Conservation (phyloP, 2,329 filamentous ascomycete species). For the Pseudocercospora macadamiae region DNA sequence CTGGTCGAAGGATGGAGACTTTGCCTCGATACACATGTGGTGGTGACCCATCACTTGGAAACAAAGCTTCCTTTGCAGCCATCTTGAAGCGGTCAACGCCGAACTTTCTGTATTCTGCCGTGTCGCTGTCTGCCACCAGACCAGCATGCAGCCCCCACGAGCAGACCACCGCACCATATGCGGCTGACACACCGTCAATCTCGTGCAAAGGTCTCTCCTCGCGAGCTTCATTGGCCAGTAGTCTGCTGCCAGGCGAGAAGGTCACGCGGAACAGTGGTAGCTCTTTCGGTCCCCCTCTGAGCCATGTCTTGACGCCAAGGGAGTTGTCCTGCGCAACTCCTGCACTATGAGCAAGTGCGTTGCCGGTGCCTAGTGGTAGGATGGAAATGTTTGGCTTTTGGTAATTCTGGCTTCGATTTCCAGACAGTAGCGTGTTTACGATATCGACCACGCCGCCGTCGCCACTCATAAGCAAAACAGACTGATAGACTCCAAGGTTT, state of each 20-base stretch:
- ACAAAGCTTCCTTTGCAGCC: constrained; percentile 77
- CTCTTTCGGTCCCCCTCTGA: constrained; percentile 38
- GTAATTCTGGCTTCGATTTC: constrained; percentile 50
- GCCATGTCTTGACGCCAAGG: constrained; percentile 45
- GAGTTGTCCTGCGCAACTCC: constrained; percentile 43
- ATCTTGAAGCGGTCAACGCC: constrained; percentile 81
- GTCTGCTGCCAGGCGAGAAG: constrained; percentile 50
- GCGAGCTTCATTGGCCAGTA: constrained; percentile 48
- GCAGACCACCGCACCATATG: constrained; percentile 78
- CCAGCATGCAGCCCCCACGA: constrained; percentile 90
- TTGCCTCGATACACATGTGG: constrained; percentile 62
- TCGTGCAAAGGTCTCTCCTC: constrained; percentile 43
- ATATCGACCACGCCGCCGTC: constrained; percentile 86
- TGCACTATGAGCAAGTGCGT: constrained; percentile 53
- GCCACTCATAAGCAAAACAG: constrained; percentile 78
- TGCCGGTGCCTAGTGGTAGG: constrained; percentile 51
- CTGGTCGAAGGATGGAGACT: constrained; percentile 48
- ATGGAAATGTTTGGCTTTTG: constrained; percentile 60
- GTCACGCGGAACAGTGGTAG: constrained; percentile 48
- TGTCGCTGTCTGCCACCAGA: constrained; percentile 89
- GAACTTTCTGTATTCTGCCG: constrained; percentile 74
- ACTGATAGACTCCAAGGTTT: constrained; percentile 54
- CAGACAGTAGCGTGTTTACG: constrained; percentile 65
- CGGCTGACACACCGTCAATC: constrained; percentile 37
- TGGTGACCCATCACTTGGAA: constrained; percentile 54